Base-by-base conservation (phyloP, 768 basidiomycete species). In the Boletus tomentosulus region DNA sequence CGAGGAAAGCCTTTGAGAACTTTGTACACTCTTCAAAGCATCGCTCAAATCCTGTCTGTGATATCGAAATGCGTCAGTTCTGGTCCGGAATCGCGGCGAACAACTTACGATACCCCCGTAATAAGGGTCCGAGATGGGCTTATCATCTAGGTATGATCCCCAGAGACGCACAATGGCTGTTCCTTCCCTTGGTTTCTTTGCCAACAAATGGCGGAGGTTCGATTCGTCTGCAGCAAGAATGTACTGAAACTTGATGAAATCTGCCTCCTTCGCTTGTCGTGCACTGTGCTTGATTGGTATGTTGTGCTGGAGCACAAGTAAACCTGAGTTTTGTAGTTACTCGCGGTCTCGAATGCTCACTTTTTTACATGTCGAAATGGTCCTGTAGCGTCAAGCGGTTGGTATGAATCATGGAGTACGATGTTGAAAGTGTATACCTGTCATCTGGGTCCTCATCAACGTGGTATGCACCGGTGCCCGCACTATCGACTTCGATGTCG, bases 401-500 rank as follows among this genome's bases (percentile, higher is more conserved):
- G 8, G 25, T 52, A 35, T 52, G 44, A 35, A 28, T 46, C 22
- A 33, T 55, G 33, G 45, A 45, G 11, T 3, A 31, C 13, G 38
- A 57, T 13, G n/a, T 31, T 28, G 42, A 28, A 53, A 46, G 24
- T 27, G 55, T 69, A 49, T 58, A 89, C 92, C 92, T 76, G 50
- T 87, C 76, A 65, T 96, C 93, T 24, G 94, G 93, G 51, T 84
- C 79, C 46, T 94, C 88, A 2, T 87, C 91, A 34, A 84, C 68
- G 62, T 97, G 93, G 68, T 93, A 95, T 13, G 80, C 86, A 10
- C 83, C 84, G 1, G 92, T 96, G 1, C 92, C 92, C 60, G 87
- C 88, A 48, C 89, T 92, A 61, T 94, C 91, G 30, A 94, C 87
- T 12, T 68, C 62, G 56, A 94, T 76, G 46, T 85, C 78, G 38